Evolutionary conservation across 176 grass and related monocot species (phyloP).

Genomic region (Pontederia crassipes): DNA sequence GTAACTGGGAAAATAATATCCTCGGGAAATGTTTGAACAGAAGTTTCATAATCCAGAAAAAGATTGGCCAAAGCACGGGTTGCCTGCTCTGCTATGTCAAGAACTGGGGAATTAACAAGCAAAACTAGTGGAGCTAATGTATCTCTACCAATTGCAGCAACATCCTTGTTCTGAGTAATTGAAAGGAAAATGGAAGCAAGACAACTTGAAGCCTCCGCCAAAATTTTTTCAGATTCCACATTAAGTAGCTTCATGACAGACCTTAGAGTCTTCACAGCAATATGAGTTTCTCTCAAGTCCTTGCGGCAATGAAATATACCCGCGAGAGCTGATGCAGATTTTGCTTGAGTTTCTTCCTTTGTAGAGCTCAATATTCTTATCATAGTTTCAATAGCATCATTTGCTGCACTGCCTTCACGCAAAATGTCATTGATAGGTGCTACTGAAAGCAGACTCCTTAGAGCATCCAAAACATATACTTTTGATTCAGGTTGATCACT

Average conservation of each 20-base stretch:
- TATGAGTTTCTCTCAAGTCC: slow-evolving; percentile 81
- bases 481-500: slow-evolving; percentile 97
- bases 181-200: slow-evolving; percentile 96
- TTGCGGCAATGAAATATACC: slow-evolving; percentile 85
- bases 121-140: slow-evolving; percentile 46
- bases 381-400: slow-evolving; percentile 96
- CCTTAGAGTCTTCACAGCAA: slow-evolving; percentile 79
- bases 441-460: slow-evolving; percentile 95
- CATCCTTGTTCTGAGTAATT: slow-evolving; percentile 85
- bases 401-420: slow-evolving; percentile 94
- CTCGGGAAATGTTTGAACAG: slow-evolving; percentile 55
- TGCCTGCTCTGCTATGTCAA: slow-evolving; percentile 84
- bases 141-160: slow-evolving; percentile 65
- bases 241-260: slow-evolving; percentile 83
- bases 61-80: slow-evolving; percentile 88
- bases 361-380: slow-evolving; percentile 83
- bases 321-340: slow-evolving; percentile 87
- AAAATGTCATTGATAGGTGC: slow-evolving; percentile 91
- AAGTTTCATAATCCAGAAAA: slow-evolving; percentile 82
- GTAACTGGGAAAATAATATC: slow-evolving; percentile 72
- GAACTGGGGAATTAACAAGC: slow-evolving; percentile 60
- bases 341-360: slow-evolving; percentile 96
- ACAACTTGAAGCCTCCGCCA: slow-evolving; percentile 61
- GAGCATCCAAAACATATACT: slow-evolving; percentile 91
- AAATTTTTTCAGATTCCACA: slow-evolving; percentile 63